Conservation (phyloP, 2,329 filamentous ascomycete genomes). For the Phyllosticta paracitricarpa region DNA sequence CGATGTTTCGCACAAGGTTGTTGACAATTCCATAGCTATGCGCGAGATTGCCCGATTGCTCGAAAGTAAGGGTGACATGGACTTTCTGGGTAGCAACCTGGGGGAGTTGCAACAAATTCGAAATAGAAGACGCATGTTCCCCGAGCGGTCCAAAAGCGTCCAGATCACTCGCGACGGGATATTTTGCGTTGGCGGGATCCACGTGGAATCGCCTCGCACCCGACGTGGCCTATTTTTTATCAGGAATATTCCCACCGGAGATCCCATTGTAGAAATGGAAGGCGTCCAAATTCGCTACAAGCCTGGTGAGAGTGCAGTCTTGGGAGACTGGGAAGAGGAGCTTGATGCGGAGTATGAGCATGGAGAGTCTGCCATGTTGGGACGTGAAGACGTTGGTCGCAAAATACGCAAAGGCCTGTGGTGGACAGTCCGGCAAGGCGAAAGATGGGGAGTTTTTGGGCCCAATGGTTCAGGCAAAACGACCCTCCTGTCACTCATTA, state of each 20-base stretch:
- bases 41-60: conserved; percentile 8
- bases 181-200: background rate
- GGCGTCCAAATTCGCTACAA: conserved; percentile 77
- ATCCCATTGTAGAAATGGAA: conserved; percentile 76
- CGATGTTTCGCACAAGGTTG: conserved; percentile 20
- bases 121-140: background rate
- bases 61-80: conserved; percentile 2
- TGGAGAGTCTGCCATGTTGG: conserved; percentile 25
- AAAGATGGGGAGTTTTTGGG: conserved; percentile 88
- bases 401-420: conserved; percentile 51
- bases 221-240: background rate
- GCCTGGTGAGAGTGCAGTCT: conserved; percentile 49
- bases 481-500: conserved; percentile 82
- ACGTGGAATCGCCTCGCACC: background rate
- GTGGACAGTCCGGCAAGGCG: conserved; percentile 72
- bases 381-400: background rate
- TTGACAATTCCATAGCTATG: conserved; percentile 16
- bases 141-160: background rate
- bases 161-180: background rate
- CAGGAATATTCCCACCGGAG: conserved; percentile 35
- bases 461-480: conserved; percentile 92
- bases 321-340: conserved; percentile 73
- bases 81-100: background rate
- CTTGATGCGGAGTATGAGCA: conserved; percentile 33
- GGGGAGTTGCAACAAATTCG: background rate